Evolutionary conservation across 257 asterid genomes (phyloP).

Genomic region (Echites panduratus): DNA sequence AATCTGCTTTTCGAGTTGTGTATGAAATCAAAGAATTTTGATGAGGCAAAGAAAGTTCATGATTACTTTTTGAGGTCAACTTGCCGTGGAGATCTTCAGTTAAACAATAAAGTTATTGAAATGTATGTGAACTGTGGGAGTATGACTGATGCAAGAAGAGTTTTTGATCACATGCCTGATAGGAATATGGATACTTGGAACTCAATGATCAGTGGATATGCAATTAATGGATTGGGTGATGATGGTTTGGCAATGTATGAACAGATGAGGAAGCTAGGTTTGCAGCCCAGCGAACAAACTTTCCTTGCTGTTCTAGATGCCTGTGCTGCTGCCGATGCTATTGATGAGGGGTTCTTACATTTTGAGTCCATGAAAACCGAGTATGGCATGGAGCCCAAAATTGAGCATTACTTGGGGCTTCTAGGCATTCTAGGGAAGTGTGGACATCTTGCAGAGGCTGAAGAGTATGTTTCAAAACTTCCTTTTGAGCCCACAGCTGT

Average conservation of each 20-base stretch:
- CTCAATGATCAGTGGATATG: conserved; percentile 76
- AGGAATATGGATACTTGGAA: conserved; percentile 89
- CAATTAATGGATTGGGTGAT: conserved; percentile 75
- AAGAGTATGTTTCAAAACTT: conserved; percentile 60
- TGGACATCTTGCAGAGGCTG: conserved; percentile 84
- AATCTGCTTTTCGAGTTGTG: conserved; percentile 59
- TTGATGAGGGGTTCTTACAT: conserved; percentile 82
- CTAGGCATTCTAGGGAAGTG: conserved; percentile 72
- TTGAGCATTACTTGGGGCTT: conserved; percentile 78
- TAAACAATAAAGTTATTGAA: conserved; percentile 66
- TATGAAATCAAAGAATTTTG: conserved; percentile 63
- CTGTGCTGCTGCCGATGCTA: conserved; percentile 90
- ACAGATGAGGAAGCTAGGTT: conserved; percentile 62
- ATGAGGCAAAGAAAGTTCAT: conserved; percentile 86
- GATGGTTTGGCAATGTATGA: conserved; percentile 84
- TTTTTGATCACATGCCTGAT: conserved; percentile 90
- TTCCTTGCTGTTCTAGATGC: conserved; percentile 83
- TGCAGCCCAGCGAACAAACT: conserved; percentile 55
- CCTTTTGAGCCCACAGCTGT: conserved; percentile 72
- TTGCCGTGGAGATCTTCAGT: conserved; percentile 52
- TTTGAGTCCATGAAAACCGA: conserved; percentile 73
- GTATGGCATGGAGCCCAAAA: conserved; percentile 57
- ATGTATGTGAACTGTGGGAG: conserved; percentile 85
- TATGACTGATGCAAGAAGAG: conserved; percentile 82
- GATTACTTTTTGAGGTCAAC: conserved; percentile 80